Percentiles rank a stretch among this genome's conserved stretches.
Evolutionary conservation across 2,329 filamentous ascomycete genomes (phyloP).

Genomic region (Teratosphaeria viscida): DNA sequence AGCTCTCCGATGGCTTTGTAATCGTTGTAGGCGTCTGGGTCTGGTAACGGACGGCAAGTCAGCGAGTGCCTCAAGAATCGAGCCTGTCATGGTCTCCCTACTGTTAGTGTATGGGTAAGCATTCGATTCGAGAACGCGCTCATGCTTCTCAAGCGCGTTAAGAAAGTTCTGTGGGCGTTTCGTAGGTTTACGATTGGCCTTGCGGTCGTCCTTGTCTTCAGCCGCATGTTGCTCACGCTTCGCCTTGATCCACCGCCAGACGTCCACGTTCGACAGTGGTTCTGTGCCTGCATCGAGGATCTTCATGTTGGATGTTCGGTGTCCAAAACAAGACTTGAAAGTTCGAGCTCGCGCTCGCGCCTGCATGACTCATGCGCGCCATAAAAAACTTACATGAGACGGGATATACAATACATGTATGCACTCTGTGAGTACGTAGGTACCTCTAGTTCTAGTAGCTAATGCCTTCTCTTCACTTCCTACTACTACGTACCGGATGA

Average conservation of each 20-base stretch:
- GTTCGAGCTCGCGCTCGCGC: not conserved
- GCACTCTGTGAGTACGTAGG: too few species aligned
- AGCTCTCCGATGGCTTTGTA: constrained; percentile 15
- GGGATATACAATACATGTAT: too few species aligned
- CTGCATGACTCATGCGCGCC: not conserved
- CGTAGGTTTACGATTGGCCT: constrained; percentile 11
- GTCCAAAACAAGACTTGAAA: not conserved
- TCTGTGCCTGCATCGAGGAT: constrained; percentile 28
- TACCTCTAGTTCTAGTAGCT: too few species aligned
- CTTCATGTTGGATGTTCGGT: constrained; percentile 12
- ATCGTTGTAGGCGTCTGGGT: constrained; percentile 19
- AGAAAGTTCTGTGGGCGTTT: constrained; percentile 23
- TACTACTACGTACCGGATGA: too few species aligned
- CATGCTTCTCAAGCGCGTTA: constrained; percentile 19
- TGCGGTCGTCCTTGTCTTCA: constrained; percentile 21
- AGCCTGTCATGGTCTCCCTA: not conserved
- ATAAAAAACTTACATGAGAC: not conserved
- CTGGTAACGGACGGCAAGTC: not conserved
- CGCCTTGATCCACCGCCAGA: constrained; percentile 22
- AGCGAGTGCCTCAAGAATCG: not conserved
- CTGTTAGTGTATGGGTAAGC: constrained; percentile 20
- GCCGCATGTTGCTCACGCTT: constrained; percentile 22
- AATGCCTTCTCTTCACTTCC: too few species aligned
- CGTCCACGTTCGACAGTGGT: constrained; percentile 25
- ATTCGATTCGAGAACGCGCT: constrained; percentile 18